Base-by-base conservation (phyloP, 2,329 filamentous ascomycete genomes). In the Ceratocystis cubensis region DNA sequence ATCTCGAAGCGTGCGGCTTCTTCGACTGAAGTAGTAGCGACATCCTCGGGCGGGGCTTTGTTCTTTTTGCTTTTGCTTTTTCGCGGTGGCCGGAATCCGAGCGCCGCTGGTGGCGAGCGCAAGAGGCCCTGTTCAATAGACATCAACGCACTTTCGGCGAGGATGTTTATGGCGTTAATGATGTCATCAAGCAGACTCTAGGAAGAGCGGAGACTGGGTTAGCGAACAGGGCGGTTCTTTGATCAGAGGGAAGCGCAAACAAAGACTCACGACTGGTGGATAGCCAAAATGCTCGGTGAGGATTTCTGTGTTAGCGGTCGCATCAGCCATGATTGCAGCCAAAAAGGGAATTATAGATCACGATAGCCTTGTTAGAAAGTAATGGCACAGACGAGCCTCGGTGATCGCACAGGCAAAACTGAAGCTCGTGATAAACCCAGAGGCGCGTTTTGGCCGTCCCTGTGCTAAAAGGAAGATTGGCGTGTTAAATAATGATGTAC, bases 221-320 rank as follows among this genome's bases (percentile, higher is more conserved):
- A 57, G 56, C 33, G 5, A 63, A 53, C n/a, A 22, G 33, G 50
- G 28, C 20, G 28, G 48, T 56, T 20, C 20, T 46, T 17, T 10
- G 22, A 15, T 46, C 45, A 15, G 33, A 28, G 61, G 20, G 10
- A 13, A 17, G 20, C 33, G 64, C 33, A 67, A 41, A 59, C 63
- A 65, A 57, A 59, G 30, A 79, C 88, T 73, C 77, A 96, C 92
- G 70, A 96, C 84, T 33, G 93, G 94, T 1, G 94, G 93, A 72
- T 96, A 96, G 70, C 90, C 89, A 72, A 99, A 89, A 74, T 99
- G 94, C 81, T 97, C 94, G 1, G 94, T 96, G 69, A 97, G 82
- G 71, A 97, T 83, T 74, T 85, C 83, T 44, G 81, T 84, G 70
- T 85, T 82, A 62, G 81, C 62, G 20, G 61, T 41, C 5, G 61